Percentiles rank a stretch among this genome's conserved stretches.
Evolutionary conservation across 352 stramenopile genomes (phyloP).

Genomic region (Halophytophthora batemanensis): DNA sequence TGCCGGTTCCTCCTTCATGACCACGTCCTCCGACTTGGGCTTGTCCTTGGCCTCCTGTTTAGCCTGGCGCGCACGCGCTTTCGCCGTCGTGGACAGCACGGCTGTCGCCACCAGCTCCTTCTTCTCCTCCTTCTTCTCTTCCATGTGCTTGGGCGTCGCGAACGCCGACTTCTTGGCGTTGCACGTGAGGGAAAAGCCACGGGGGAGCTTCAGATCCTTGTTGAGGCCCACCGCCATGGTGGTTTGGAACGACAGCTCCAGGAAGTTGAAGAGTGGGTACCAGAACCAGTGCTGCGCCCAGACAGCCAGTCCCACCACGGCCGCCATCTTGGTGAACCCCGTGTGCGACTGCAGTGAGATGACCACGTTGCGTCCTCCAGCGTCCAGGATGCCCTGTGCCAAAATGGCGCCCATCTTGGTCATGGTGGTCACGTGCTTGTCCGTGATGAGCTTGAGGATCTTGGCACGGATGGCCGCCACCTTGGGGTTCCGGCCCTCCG

Average conservation of each 20-base stretch:
- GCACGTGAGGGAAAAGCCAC: conserved; percentile 92
- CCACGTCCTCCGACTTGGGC: conserved; percentile 43
- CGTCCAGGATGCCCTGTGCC: conserved; percentile 96
- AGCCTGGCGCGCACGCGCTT: conserved; percentile 92
- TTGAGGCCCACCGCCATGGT: conserved; percentile 97
- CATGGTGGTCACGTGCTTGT: conserved; percentile 98
- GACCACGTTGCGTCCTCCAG: conserved; percentile 96
- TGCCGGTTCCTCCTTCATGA: conserved; percentile 39
- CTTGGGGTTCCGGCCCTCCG: conserved; percentile 81
- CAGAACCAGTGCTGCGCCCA: conserved; percentile 99
- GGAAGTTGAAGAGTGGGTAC: conserved; percentile 99
- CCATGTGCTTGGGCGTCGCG: conserved; percentile 96
- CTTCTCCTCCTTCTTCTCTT: conserved; percentile 99
- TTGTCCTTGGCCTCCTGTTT: conserved; percentile 91
- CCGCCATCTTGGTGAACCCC: conserved; percentile 98
- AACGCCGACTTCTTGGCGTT: conserved; percentile 95
- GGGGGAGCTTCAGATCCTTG: conserved; percentile 97
- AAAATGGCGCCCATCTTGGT: conserved; percentile 99
- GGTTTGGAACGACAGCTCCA: conserved; percentile 95
- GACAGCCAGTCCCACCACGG: conserved; percentile 94
- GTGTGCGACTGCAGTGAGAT: conserved; percentile 95
- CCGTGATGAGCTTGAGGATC: conserved; percentile 89
- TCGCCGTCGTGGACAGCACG: conserved; percentile 96
- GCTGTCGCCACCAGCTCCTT: conserved; percentile 98
- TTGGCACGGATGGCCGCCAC: conserved; percentile 83